A percentile compares a stretch with the other conserved stretches of the same genome.
Evolutionary conservation across 768 basidiomycete species (phyloP).

Genomic region (Termitomyces sp.): DNA sequence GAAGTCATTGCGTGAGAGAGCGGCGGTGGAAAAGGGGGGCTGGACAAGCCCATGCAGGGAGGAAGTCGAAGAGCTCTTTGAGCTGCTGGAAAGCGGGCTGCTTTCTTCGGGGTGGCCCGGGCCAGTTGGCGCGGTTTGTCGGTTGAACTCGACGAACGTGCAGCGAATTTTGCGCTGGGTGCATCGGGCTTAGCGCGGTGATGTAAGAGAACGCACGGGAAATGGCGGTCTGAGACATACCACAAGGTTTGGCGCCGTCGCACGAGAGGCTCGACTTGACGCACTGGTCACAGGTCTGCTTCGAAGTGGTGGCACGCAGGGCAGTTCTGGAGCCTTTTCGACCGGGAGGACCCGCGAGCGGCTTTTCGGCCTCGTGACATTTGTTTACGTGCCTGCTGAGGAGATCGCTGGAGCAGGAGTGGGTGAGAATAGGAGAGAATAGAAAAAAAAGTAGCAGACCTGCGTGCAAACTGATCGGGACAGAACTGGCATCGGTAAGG

Average conservation of each 20-base stretch:
- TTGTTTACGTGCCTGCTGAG: constrained; percentile 85
- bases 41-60: not conserved
- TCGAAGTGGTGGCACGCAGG: constrained; percentile 39
- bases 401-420: constrained; percentile 56
- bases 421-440: not conserved
- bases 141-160: constrained; percentile 79
- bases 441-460: constrained; percentile 38
- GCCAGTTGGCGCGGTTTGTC: constrained; percentile 77
- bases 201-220: not conserved
- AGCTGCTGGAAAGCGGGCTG: too few relatives aligned
- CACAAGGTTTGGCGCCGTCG: constrained; percentile 76
- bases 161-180: constrained; percentile 67
- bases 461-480: constrained; percentile 86
- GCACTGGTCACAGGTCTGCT: constrained; percentile 84
- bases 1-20: not conserved
- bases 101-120: constrained; percentile 51
- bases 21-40: not conserved
- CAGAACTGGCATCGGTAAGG: constrained; percentile 87
- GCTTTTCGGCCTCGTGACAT: constrained; percentile 78
- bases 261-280: constrained; percentile 72
- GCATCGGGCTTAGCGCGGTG: constrained; percentile 45
- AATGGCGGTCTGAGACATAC: constrained; percentile 44
- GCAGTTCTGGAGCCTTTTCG: constrained; percentile 64
- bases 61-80: not conserved
- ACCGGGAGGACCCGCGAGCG: constrained; percentile 38